phyloP scores from a whole-genome alignment of 2,329 filamentous ascomycete species.

The Colletotrichum liaoningense region DNA sequence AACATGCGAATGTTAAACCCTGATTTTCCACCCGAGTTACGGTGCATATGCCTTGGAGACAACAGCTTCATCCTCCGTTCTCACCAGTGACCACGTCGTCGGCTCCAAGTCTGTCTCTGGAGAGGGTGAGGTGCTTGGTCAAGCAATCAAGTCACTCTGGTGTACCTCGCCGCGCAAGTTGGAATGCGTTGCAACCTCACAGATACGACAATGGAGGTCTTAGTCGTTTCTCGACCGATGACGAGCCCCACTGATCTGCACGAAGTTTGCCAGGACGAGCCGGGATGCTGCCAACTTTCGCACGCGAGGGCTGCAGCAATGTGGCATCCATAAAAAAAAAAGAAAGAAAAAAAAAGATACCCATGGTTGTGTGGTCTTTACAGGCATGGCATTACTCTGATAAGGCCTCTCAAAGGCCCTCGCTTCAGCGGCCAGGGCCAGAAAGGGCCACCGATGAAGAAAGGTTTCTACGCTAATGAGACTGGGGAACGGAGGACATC shows the following conservation, averaged over 20 bases:
- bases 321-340: conserved; percentile 13
- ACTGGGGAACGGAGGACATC: conserved; percentile 1
- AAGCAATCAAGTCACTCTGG: not conserved
- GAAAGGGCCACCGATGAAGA: conserved; percentile 12
- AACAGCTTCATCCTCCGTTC: not conserved
- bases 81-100: not conserved
- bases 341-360: not conserved
- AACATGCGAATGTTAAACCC: conserved; percentile 22
- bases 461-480: conserved; percentile 3
- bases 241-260: conserved; percentile 30
- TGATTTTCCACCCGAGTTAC: conserved; percentile 22
- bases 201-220: not conserved
- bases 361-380: conserved; percentile 12
- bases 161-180: conserved; percentile 4
- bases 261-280: conserved; percentile 17
- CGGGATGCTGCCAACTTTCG: conserved; percentile 34
- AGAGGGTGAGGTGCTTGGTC: conserved; percentile 1
- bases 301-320: conserved; percentile 23
- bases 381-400: conserved; percentile 7
- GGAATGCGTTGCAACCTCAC: conserved; percentile 17
- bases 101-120: not conserved
- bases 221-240: conserved; percentile 24
- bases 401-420: conserved; percentile 12
- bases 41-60: conserved; percentile 30
- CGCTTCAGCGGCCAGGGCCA: conserved; percentile 9